These are phyloP conservation scores for Clavulina sp. DNA, from an alignment of 768 basidiomycete genomes.

Conservation along the genomic window DNA sequence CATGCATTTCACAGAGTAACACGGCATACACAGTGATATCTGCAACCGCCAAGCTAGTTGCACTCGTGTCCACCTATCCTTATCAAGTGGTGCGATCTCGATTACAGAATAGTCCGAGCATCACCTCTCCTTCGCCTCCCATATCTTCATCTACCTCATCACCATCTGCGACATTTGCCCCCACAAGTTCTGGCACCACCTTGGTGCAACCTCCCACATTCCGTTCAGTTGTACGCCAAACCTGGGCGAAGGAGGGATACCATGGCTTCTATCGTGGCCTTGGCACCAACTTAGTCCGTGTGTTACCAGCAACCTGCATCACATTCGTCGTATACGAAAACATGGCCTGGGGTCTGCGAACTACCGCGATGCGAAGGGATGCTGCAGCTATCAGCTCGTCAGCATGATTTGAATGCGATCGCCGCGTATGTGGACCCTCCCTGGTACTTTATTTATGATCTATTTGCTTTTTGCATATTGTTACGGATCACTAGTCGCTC, in stretches of 20 bases:
- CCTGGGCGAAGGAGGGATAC: conserved; percentile 65
- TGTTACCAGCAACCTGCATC: conserved; percentile 92
- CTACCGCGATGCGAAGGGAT: conserved; percentile 22
- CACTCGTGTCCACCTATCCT: conserved; percentile 77
- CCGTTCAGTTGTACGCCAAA: conserved; percentile 57
- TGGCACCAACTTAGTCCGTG: conserved; percentile 83
- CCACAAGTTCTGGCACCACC: conserved; percentile 5
- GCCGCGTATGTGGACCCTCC: too few species aligned
- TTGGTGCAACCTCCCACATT: conserved; percentile 64
- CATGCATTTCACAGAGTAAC: conserved; percentile 46
- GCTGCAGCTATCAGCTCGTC: neutral
- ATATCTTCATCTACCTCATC: neutral
- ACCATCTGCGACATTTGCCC: neutral
- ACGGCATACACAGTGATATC: conserved; percentile 83
- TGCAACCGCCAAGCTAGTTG: conserved; percentile 71
- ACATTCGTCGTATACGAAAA: conserved; percentile 98
- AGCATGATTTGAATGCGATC: too few species aligned
- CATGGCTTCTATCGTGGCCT: conserved; percentile 89
- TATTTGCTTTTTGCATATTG: too few species aligned
- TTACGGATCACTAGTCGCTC: too few species aligned
- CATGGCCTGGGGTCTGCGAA: conserved; percentile 62
- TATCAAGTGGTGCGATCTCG: conserved; percentile 94
- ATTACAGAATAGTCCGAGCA: conserved; percentile 37
- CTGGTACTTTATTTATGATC: too few species aligned
- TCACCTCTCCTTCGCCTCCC: conserved; percentile 1